phyloP scores from a whole-genome alignment of 2,329 filamentous ascomycete genomes.

The Geosmithia morbida region DNA sequence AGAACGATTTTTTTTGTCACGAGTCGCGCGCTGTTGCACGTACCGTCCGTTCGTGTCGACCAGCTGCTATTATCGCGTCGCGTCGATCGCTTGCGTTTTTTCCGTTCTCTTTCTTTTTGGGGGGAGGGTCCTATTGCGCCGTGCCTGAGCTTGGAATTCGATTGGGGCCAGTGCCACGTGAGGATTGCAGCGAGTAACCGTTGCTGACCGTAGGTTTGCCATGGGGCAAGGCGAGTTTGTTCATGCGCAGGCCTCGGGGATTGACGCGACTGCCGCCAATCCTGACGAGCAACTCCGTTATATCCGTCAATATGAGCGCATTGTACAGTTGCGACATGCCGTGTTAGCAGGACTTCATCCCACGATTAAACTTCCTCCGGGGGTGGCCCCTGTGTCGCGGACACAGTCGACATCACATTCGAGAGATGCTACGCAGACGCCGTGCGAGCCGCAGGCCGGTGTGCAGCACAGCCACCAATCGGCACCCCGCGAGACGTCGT shows the following conservation, averaged over 20 bases:
- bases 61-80: neutral
- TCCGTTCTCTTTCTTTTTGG: too few species aligned
- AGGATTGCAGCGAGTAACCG: neutral
- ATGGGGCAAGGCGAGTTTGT: conserved; percentile 13
- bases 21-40: neutral
- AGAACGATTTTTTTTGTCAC: neutral
- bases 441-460: neutral
- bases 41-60: neutral
- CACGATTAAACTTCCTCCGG: conserved; percentile 39
- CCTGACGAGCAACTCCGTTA: conserved; percentile 38
- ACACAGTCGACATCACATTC: neutral
- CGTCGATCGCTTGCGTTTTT: neutral
- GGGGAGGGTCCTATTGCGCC: neutral
- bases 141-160: neutral
- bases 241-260: conserved; percentile 6
- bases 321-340: conserved; percentile 67
- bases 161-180: neutral
- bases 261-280: conserved; percentile 9
- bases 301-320: conserved; percentile 60
- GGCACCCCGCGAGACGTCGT: conserved; percentile 3
- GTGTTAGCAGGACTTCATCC: conserved; percentile 66
- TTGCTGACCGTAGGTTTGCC: neutral
- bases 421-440: neutral
- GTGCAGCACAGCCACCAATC: neutral
- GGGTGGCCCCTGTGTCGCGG: neutral